phyloP scores from a whole-genome alignment of 78 protist species.

The Anaeramoeba flamelloides region DNA sequence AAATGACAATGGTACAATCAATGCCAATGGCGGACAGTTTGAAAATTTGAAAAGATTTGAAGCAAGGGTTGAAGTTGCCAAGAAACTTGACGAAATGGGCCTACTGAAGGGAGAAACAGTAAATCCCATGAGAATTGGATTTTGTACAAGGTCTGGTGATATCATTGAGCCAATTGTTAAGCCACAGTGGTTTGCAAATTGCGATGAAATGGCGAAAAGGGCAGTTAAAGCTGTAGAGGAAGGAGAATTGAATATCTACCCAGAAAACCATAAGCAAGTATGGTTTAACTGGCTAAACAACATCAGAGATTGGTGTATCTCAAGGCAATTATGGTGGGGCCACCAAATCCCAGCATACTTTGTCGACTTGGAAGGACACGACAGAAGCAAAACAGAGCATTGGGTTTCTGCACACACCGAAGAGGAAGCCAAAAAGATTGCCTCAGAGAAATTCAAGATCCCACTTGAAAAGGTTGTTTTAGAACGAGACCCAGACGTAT shows the following conservation, averaged over 20 bases:
- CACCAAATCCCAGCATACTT: slow-evolving; percentile 95
- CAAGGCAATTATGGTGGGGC: slow-evolving; percentile 99
- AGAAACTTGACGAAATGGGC: not conserved
- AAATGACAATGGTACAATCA: slow-evolving; percentile 55
- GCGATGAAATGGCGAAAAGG: slow-evolving; percentile 5
- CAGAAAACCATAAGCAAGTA: not conserved
- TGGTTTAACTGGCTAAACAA: slow-evolving; percentile 47
- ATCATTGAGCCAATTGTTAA: slow-evolving; percentile 69
- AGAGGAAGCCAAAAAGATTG: slow-evolving; percentile 22
- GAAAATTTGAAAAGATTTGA: slow-evolving; percentile 1
- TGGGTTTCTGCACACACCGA: slow-evolving; percentile 24
- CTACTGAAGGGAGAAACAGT: not conserved
- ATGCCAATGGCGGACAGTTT: slow-evolving; percentile 15
- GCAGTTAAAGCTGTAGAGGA: not conserved
- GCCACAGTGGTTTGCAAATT: slow-evolving; percentile 85
- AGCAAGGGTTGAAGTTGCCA: not conserved
- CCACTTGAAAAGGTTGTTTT: slow-evolving; percentile 17
- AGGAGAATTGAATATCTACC: slow-evolving; percentile 4
- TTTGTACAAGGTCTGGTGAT: slow-evolving; percentile 29
- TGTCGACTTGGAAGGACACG: not conserved
- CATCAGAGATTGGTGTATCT: slow-evolving; percentile 59
- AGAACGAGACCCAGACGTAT: slow-evolving; percentile 90
- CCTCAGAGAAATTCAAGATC: not conserved
- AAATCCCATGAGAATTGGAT: slow-evolving; percentile 1
- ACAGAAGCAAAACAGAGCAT: not conserved